phyloP scores from a whole-genome alignment of 805 yeast species.

The Komagataella mondaviorum region DNA sequence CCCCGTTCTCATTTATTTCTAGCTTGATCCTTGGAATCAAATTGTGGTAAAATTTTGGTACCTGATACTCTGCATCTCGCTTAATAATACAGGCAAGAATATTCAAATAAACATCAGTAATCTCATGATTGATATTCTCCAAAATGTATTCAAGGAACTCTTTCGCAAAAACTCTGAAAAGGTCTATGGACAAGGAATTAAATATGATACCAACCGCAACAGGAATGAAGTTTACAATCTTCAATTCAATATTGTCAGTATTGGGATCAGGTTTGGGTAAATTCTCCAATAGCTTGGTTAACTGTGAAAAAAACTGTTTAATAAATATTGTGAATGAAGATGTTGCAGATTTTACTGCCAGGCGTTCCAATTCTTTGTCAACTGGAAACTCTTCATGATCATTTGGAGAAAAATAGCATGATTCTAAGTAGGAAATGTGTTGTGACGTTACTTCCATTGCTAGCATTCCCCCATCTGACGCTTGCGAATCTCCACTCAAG shows the following conservation, averaged over 20 bases:
- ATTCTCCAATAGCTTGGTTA: constrained; percentile 55
- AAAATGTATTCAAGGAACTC: constrained; percentile 43
- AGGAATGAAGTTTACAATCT: constrained; percentile 19
- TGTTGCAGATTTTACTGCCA: constrained; percentile 62
- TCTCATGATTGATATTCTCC: constrained; percentile 43
- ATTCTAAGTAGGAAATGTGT: constrained; percentile 45
- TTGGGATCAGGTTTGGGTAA: constrained; percentile 39
- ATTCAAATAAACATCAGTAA: constrained; percentile 55
- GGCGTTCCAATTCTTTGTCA: constrained; percentile 31
- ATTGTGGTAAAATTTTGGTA: constrained; percentile 27
- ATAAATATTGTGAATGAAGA: constrained; percentile 53
- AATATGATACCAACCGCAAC: constrained; percentile 29
- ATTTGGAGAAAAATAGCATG: constrained; percentile 16
- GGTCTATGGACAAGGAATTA: constrained; percentile 48
- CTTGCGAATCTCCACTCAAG: constrained; percentile 25
- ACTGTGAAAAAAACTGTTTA: constrained; percentile 37
- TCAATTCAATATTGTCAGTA: constrained; percentile 35
- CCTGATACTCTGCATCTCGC: constrained; percentile 38
- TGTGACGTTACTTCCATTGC: constrained; percentile 48
- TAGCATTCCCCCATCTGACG: constrained; percentile 21
- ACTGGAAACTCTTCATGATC: constrained; percentile 18
- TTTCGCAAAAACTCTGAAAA: constrained; percentile 30
- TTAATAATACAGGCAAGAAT: constrained; percentile 62
- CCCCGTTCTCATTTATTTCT: constrained; percentile 66
- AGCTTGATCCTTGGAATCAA: constrained; percentile 39